Percentiles rank a stretch among this genome's conserved stretches.
Evolutionary conservation across 306 rosid species (phyloP).

Genomic region (Inga leiocalycina): DNA sequence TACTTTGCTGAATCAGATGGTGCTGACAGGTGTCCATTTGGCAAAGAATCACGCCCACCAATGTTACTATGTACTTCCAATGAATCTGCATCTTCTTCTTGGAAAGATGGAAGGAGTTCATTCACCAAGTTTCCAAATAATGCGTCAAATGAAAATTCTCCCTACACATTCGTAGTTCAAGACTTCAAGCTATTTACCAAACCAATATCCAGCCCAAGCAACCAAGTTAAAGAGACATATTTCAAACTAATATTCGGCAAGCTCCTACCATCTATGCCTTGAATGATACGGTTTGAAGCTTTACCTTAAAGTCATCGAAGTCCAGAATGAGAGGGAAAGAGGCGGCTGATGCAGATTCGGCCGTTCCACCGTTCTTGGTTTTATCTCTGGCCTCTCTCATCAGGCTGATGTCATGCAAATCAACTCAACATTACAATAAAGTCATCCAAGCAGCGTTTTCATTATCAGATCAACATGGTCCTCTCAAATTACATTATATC

Average conservation of each 20-base stretch:
- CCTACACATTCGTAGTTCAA: constrained; percentile 48
- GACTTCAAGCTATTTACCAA: constrained; percentile 14
- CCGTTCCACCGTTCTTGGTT: constrained; percentile 26
- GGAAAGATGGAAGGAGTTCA: constrained; percentile 88
- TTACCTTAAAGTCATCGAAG: constrained; percentile 92
- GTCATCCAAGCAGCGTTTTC: not conserved
- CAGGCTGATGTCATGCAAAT: constrained; percentile 21
- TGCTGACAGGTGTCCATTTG: constrained; percentile 66
- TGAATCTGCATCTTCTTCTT: constrained; percentile 69
- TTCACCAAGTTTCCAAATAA: constrained; percentile 89
- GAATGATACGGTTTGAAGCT: constrained; percentile 1
- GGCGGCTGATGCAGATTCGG: constrained; percentile 54
- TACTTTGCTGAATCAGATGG: constrained; percentile 59
- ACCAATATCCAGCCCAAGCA: not conserved
- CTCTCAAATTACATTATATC: not conserved
- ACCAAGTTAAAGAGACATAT: constrained; percentile 5
- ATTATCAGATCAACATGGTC: constrained; percentile 12
- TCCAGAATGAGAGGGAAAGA: constrained; percentile 87
- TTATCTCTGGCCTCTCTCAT: constrained; percentile 80
- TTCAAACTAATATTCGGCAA: not conserved
- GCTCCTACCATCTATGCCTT: not conserved
- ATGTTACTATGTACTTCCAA: constrained; percentile 55
- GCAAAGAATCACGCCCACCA: constrained; percentile 50
- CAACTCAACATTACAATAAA: not conserved
- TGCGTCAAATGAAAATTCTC: constrained; percentile 94